A percentile compares a stretch with the other conserved stretches of the same genome.
These are phyloP conservation scores for Yarrowia galli DNA, from an alignment of 1,139 yeast species.

Conservation along the genomic window DNA sequence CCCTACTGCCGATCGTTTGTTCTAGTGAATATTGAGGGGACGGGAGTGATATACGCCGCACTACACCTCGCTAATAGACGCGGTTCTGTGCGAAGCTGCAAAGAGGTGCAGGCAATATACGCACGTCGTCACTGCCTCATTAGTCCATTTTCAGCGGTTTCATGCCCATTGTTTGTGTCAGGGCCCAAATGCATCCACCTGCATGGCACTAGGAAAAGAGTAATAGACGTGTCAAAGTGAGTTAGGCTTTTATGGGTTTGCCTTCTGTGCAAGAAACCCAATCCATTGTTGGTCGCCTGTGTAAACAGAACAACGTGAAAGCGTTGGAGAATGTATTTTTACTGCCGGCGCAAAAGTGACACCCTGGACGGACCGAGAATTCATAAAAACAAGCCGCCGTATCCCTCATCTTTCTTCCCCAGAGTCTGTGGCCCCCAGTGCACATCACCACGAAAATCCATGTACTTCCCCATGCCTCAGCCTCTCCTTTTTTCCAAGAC, in stretches of 20 bases:
- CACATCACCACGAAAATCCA: conserved; percentile 9
- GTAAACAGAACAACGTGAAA: conserved; percentile 27
- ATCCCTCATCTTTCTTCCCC: neutral
- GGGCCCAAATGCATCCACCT: conserved; percentile 30
- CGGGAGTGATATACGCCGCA: neutral
- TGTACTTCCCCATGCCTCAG: neutral
- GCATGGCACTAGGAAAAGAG: neutral
- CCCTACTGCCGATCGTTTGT: conserved; percentile 22
- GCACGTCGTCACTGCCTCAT: neutral
- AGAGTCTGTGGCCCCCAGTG: too few relatives aligned
- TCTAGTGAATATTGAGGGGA: neutral
- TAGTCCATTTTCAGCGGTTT: conserved; percentile 3
- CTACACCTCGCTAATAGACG: neutral
- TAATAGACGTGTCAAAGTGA: neutral
- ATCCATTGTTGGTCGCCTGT: neutral
- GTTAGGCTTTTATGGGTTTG: neutral
- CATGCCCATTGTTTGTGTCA: conserved; percentile 1
- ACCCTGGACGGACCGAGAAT: neutral
- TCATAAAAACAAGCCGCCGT: neutral
- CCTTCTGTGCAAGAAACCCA: neutral
- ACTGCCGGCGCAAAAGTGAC: neutral
- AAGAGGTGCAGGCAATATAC: neutral
- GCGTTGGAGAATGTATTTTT: conserved; percentile 5
- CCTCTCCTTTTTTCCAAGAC: conserved; percentile 1
- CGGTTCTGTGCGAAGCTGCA: neutral